Percentiles rank a stretch among this genome's conserved stretches.
phyloP scores from a whole-genome alignment of 208 protist genomes.

The Kentomonas sorsogonicus region DNA sequence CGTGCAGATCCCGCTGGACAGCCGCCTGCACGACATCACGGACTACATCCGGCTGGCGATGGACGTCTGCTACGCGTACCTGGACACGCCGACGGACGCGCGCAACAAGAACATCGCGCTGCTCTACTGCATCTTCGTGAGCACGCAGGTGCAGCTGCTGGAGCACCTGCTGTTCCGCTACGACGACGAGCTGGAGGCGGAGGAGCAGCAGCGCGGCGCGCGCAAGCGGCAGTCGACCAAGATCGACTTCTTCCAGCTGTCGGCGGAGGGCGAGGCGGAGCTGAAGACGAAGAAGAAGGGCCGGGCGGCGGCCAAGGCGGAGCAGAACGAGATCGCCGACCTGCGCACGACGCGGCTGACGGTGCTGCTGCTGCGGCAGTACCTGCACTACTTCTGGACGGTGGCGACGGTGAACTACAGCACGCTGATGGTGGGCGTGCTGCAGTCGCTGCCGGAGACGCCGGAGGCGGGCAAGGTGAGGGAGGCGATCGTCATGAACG shows the following conservation, averaged over 20 bases:
- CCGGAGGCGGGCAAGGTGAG: background rate
- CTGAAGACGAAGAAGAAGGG: background rate
- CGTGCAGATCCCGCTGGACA: slow-evolving; percentile 25
- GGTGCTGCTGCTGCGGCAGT: slow-evolving; percentile 2
- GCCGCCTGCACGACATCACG: slow-evolving; percentile 18
- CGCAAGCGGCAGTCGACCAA: background rate
- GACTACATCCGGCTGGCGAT: slow-evolving; percentile 25
- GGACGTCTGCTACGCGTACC: slow-evolving; percentile 25
- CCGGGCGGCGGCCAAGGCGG: background rate
- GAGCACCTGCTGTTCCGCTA: slow-evolving; percentile 6
- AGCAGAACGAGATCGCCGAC: background rate
- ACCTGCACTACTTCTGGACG: slow-evolving; percentile 16
- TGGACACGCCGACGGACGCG: slow-evolving; percentile 8
- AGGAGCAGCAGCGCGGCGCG: background rate
- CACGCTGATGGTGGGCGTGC: slow-evolving; percentile 1
- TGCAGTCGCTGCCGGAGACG: slow-evolving; percentile 6
- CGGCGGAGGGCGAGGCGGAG: slow-evolving; percentile 9
- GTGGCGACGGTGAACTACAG: slow-evolving; percentile 13
- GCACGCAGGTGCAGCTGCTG: slow-evolving; percentile 14
- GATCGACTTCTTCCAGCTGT: background rate
- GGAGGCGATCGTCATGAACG: slow-evolving; percentile 3
- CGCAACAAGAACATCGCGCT: slow-evolving; percentile 13
- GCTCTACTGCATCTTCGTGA: slow-evolving; percentile 16
- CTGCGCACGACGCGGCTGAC: slow-evolving; percentile 1
- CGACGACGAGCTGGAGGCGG: slow-evolving; percentile 6